Conservation (phyloP, 805 yeast species). For the Candida mattraensis region DNA sequence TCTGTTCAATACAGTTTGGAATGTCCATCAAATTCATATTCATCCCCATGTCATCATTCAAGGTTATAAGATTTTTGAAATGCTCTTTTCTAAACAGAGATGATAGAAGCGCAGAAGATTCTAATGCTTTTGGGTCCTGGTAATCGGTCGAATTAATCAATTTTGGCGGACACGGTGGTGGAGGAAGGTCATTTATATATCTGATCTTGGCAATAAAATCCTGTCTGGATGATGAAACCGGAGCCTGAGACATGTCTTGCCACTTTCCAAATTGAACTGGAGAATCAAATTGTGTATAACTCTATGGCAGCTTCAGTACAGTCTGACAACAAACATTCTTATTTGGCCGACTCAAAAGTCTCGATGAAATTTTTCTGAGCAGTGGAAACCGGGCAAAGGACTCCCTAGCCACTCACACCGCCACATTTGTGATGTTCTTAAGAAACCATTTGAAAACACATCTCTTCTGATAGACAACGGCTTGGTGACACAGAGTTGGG, state of each 20-base stretch:
- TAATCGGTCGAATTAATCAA: slow-evolving; percentile 51
- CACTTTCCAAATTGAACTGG: too few relatives aligned
- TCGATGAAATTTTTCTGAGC: too few relatives aligned
- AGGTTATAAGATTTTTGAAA: slow-evolving; percentile 57
- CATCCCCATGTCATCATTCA: slow-evolving; percentile 70
- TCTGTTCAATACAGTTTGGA: slow-evolving; percentile 64
- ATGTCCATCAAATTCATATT: slow-evolving; percentile 67
- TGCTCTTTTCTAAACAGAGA: slow-evolving; percentile 75
- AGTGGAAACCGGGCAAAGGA: too few relatives aligned
- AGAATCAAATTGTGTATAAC: too few relatives aligned
- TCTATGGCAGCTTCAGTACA: too few relatives aligned
- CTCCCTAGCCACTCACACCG: too few relatives aligned
- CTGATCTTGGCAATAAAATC: slow-evolving; percentile 80
- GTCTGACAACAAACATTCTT: too few relatives aligned
- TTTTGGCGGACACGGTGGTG: slow-evolving; percentile 91
- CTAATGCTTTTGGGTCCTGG: slow-evolving; percentile 37
- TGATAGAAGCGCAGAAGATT: slow-evolving; percentile 58
- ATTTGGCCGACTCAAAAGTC: too few relatives aligned
- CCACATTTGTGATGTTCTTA: too few relatives aligned
- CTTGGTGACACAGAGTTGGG: too few relatives aligned
- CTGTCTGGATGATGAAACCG: slow-evolving; percentile 45
- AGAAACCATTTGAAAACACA: too few relatives aligned
- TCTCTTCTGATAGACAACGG: too few relatives aligned
- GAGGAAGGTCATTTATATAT: slow-evolving; percentile 85
- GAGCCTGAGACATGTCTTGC: slow-evolving; percentile 11